These are phyloP conservation scores for Ceriops zippeliana DNA, from an alignment of 345 rosid species.

Conservation along the genomic window DNA sequence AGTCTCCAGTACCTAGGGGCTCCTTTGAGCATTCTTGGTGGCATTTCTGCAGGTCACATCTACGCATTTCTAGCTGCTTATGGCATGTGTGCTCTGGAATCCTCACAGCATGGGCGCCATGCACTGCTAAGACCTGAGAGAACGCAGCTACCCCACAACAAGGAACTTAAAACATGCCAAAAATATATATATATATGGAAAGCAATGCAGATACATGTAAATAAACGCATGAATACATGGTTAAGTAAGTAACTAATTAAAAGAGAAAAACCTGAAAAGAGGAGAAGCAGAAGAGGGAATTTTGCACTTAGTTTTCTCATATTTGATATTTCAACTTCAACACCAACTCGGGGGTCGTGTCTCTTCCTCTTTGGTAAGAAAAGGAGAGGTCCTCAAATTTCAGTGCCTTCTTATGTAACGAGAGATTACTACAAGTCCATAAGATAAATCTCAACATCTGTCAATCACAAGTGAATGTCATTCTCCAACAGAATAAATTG, in stretches of 20 bases:
- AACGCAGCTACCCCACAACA: no score
- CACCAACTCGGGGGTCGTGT: conserved; percentile 2
- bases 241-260: not conserved
- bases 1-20: conserved; percentile 36
- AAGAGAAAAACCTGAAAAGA: conserved; percentile 36
- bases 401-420: no score
- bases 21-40: conserved; percentile 32
- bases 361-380: not conserved
- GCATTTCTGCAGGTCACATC: conserved; percentile 32
- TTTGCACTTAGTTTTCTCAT: conserved; percentile 34
- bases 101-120: conserved; percentile 22
- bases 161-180: no score
- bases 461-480: no score
- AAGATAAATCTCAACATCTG: no score
- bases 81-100: conserved; percentile 56
- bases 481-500: no score
- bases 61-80: conserved; percentile 22
- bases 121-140: not conserved
- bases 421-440: no score
- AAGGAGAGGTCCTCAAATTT: no score
- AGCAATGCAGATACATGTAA: not conserved
- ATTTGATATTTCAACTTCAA: conserved; percentile 2
- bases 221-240: not conserved
- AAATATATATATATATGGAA: not conserved
- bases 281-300: conserved; percentile 26